Evolutionary conservation across 2,329 filamentous ascomycete species (phyloP).

Genomic region (Zalaria obscura): DNA sequence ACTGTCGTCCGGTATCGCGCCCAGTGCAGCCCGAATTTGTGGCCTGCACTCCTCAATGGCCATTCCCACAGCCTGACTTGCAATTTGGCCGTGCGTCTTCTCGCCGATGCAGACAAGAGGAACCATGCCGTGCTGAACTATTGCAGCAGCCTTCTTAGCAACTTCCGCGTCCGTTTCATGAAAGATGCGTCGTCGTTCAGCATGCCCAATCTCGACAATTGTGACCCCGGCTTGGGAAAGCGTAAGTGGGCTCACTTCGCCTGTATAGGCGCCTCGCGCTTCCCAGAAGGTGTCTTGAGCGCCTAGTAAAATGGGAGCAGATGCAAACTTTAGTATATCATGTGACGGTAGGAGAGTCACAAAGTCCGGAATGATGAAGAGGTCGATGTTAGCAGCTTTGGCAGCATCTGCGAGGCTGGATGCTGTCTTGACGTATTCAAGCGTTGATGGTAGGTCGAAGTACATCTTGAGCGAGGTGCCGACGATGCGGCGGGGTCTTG

Average conservation of each 20-base stretch:
- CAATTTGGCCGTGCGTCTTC: constrained; percentile 31
- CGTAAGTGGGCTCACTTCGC: constrained; percentile 57
- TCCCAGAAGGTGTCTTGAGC: constrained; percentile 66
- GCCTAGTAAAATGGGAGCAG: constrained; percentile 47
- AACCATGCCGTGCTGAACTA: constrained; percentile 53
- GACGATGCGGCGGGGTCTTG: constrained; percentile 41
- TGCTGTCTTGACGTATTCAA: constrained; percentile 30
- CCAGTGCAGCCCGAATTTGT: constrained; percentile 52
- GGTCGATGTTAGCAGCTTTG: constrained; percentile 42
- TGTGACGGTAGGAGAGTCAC: constrained; percentile 46
- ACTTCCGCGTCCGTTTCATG: constrained; percentile 58
- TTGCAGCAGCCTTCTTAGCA: constrained; percentile 55
- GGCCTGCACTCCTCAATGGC: constrained; percentile 52
- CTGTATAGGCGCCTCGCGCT: constrained; percentile 59
- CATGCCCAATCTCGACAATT: constrained; percentile 69
- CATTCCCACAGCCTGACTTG: constrained; percentile 34
- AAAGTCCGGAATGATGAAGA: constrained; percentile 70
- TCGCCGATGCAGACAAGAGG: constrained; percentile 76
- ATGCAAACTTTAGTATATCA: constrained; percentile 31
- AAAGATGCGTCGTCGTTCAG: constrained; percentile 59
- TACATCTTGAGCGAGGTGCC: constrained; percentile 71
- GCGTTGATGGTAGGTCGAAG: constrained; percentile 53
- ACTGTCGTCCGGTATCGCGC: constrained; percentile 43
- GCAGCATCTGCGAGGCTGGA: constrained; percentile 35
- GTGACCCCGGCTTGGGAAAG: constrained; percentile 53